These are phyloP conservation scores for Ceratobasidium sp. DNA, from an alignment of 1,284 basidiomycete genomes.

Conservation along the genomic window DNA sequence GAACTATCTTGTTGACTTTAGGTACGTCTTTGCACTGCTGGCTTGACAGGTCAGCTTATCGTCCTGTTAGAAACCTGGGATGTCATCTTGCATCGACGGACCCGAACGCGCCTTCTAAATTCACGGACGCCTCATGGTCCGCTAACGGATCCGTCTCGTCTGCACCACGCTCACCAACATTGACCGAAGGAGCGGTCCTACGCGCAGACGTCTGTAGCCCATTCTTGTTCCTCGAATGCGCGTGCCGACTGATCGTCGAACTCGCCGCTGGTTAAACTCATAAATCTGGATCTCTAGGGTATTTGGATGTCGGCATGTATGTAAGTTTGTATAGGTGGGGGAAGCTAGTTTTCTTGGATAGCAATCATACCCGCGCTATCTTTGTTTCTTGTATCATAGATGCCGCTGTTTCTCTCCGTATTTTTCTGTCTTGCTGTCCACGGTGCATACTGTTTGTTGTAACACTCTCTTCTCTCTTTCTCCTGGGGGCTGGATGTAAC, in stretches of 20 bases:
- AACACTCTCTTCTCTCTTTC: not conserved
- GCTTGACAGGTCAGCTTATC: constrained; percentile 24
- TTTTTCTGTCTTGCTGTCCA: not conserved
- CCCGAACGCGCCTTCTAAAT: constrained; percentile 67
- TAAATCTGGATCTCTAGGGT: not conserved
- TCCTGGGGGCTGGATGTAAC: not conserved
- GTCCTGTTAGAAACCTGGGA: constrained; percentile 12
- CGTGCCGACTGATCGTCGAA: constrained; percentile 83
- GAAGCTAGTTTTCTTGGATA: constrained; percentile 2
- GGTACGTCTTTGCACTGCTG: constrained; percentile 63
- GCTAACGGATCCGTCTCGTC: constrained; percentile 32
- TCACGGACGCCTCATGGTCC: constrained; percentile 64
- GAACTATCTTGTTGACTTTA: constrained; percentile 98
- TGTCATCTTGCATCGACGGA: constrained; percentile 60
- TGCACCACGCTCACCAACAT: constrained; percentile 50
- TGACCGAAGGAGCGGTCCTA: constrained; percentile 46
- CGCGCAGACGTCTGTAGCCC: constrained; percentile 82
- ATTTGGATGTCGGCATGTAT: not conserved
- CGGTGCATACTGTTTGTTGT: constrained; percentile 20
- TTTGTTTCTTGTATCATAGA: constrained; percentile 39
- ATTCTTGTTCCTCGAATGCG: constrained; percentile 97
- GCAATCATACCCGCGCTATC: not conserved
- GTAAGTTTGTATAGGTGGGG: not conserved
- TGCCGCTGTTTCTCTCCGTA: constrained; percentile 9
- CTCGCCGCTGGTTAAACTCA: constrained; percentile 69